A percentile compares a stretch with the other conserved stretches of the same genome.
These are phyloP conservation scores for Wickerhamomyces hampshirensis DNA, from an alignment of 805 yeast species.

Conservation along the genomic window DNA sequence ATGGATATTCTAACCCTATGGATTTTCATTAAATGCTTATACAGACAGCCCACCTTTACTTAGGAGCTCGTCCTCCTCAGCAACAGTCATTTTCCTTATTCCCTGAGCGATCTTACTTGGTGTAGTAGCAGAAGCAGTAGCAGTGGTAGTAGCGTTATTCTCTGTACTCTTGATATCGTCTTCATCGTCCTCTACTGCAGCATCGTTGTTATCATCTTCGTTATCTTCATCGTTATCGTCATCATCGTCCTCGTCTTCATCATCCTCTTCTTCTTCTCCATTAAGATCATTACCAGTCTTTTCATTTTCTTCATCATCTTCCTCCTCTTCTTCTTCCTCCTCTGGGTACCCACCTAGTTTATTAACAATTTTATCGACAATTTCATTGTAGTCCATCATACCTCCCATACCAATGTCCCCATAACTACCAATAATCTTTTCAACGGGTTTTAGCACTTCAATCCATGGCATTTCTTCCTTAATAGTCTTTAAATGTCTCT, in stretches of 20 bases:
- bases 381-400: conserved; percentile 96
- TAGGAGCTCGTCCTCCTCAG: conserved; percentile 15
- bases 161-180: conserved; percentile 6
- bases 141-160: no score
- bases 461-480: conserved; percentile 94
- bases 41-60: conserved; percentile 6
- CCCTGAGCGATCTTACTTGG: conserved; percentile 16
- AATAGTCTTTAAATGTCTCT: conserved; percentile 70
- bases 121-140: conserved; percentile 3
- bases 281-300: conserved; percentile 22
- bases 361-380: conserved; percentile 78
- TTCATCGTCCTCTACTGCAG: conserved; percentile 10
- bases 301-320: conserved; percentile 43
- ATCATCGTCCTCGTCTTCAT: conserved; percentile 16
- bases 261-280: conserved; percentile 10
- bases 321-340: conserved; percentile 45
- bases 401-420: conserved; percentile 99
- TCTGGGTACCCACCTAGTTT: conserved; percentile 62
- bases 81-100: conserved; percentile 25
- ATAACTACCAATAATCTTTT: conserved; percentile 85
- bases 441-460: conserved; percentile 89
- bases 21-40: neutral
- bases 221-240: conserved; percentile 14
- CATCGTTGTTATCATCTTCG: conserved; percentile 16
- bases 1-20: no score